Evolutionary conservation across 1,139 yeast genomes (phyloP).

Genomic region (Yamadazyma friedrichii): DNA sequence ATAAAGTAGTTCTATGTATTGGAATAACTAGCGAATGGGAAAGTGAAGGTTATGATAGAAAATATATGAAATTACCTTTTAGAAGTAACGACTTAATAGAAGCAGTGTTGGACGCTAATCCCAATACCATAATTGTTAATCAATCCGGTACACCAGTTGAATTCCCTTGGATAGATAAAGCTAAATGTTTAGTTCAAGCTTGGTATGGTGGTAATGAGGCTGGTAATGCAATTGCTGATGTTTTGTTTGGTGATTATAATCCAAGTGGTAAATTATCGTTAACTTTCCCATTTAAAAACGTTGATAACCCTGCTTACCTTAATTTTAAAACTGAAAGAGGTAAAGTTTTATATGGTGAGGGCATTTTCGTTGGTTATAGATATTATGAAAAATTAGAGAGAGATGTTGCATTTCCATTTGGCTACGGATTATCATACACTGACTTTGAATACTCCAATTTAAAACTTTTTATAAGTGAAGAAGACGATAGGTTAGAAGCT

Average conservation of each 20-base stretch:
- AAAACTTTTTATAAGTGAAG: conserved; percentile 12
- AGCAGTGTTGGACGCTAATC: conserved; percentile 46
- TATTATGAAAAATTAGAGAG: conserved; percentile 50
- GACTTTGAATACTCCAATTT: conserved; percentile 28
- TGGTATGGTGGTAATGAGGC: conserved; percentile 34
- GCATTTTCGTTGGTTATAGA: conserved; percentile 58
- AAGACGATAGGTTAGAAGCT: conserved; percentile 11
- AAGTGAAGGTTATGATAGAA: conserved; percentile 31
- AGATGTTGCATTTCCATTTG: conserved; percentile 55
- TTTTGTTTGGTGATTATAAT: conserved; percentile 22
- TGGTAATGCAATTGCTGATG: conserved; percentile 22
- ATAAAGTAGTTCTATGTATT: conserved; percentile 39
- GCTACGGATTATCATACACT: conserved; percentile 58
- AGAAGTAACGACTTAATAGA: conserved; percentile 43
- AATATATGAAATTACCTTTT: conserved; percentile 41
- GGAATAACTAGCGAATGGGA: conserved; percentile 36
- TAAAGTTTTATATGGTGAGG: conserved; percentile 51
- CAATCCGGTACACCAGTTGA: conserved; percentile 64
- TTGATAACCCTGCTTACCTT: conserved; percentile 44
- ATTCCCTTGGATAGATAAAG: conserved; percentile 50
- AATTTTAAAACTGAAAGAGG: conserved; percentile 37
- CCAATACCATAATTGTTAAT: conserved; percentile 51
- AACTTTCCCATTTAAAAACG: conserved; percentile 43
- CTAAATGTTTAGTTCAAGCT: conserved; percentile 49
- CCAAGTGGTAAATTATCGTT: conserved; percentile 28